A percentile compares a stretch with the other conserved stretches of the same genome.
Evolutionary conservation across 2,329 filamentous ascomycete species (phyloP).

Genomic region (Paraconiothyrium brasiliense): DNA sequence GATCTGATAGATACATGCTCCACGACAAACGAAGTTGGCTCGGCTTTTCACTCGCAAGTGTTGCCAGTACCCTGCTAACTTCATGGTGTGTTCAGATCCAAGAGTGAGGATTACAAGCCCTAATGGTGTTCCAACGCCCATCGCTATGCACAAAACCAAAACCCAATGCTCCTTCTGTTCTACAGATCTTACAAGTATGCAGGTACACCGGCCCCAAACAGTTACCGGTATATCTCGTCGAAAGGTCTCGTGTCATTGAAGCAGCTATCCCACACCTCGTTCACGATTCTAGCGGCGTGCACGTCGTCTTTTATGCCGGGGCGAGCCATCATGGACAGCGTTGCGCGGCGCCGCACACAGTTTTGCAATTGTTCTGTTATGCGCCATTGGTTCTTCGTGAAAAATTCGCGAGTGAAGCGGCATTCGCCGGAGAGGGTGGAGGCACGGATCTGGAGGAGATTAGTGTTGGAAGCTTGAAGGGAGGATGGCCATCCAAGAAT

Average conservation of each 20-base stretch:
- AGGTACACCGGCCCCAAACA: background rate
- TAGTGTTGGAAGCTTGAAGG: background rate
- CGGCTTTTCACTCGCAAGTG: no score
- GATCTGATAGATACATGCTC: no score
- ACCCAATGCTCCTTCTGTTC: background rate
- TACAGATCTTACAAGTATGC: slow-evolving; percentile 14
- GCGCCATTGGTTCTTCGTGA: slow-evolving; percentile 84
- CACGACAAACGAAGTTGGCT: no score
- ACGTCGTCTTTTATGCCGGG: slow-evolving; percentile 85
- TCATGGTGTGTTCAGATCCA: background rate
- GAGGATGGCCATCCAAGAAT: background rate
- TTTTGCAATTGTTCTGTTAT: slow-evolving; percentile 93
- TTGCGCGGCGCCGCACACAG: slow-evolving; percentile 84
- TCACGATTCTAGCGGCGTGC: slow-evolving; percentile 87
- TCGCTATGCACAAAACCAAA: slow-evolving; percentile 26
- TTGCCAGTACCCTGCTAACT: no score
- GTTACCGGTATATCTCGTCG: slow-evolving; percentile 88
- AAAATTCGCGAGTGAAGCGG: slow-evolving; percentile 85
- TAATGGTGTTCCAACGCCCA: slow-evolving; percentile 24
- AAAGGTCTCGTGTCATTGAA: slow-evolving; percentile 94
- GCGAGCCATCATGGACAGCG: slow-evolving; percentile 79
- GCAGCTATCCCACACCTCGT: slow-evolving; percentile 99
- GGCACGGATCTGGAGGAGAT: slow-evolving; percentile 78
- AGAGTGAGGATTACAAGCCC: slow-evolving; percentile 17
- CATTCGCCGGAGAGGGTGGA: slow-evolving; percentile 94